phyloP scores from a whole-genome alignment of 116 monocot genomes.

The Zostera marina region DNA sequence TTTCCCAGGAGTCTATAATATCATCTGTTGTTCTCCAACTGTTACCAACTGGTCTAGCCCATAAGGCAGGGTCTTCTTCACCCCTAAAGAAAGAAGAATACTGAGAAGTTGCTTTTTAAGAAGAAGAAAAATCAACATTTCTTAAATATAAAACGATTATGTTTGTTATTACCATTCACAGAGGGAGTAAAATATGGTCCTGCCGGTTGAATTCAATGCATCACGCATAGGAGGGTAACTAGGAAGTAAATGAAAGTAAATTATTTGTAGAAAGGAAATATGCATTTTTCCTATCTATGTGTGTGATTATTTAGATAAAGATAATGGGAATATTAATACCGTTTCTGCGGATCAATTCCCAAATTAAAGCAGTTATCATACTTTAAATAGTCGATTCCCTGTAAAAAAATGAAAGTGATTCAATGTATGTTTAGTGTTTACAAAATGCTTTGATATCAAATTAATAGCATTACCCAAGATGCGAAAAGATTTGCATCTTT shows the following conservation, averaged over 20 bases:
- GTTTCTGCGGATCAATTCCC: slow-evolving; percentile 77
- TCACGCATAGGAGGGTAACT: slow-evolving; percentile 98
- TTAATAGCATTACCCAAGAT: slow-evolving; percentile 50
- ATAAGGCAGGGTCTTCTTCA: slow-evolving; percentile 82
- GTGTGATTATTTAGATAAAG: slow-evolving; percentile 1
- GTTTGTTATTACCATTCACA: slow-evolving; percentile 65
- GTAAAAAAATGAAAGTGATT: slow-evolving; percentile 4
- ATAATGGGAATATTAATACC: slow-evolving; percentile 24
- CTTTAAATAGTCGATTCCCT: slow-evolving; percentile 95
- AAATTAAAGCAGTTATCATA: slow-evolving; percentile 97
- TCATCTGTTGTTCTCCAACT: slow-evolving; percentile 99
- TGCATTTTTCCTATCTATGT: background rate
- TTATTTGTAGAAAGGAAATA: background rate
- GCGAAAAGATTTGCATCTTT: slow-evolving; percentile 75
- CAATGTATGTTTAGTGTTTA: background rate
- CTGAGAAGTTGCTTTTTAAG: background rate
- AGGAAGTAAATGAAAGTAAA: slow-evolving; percentile 1
- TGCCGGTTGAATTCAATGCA: slow-evolving; percentile 76
- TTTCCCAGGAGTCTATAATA: slow-evolving; percentile 82
- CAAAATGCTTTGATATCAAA: background rate
- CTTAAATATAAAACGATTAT: background rate
- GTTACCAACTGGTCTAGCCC: slow-evolving; percentile 90
- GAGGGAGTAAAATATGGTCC: slow-evolving; percentile 68
- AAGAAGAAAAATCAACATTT: slow-evolving; percentile 1
- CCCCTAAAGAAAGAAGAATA: slow-evolving; percentile 38